Base-by-base conservation (phyloP, 345 rosid species). In the Brassica carinata region DNA sequence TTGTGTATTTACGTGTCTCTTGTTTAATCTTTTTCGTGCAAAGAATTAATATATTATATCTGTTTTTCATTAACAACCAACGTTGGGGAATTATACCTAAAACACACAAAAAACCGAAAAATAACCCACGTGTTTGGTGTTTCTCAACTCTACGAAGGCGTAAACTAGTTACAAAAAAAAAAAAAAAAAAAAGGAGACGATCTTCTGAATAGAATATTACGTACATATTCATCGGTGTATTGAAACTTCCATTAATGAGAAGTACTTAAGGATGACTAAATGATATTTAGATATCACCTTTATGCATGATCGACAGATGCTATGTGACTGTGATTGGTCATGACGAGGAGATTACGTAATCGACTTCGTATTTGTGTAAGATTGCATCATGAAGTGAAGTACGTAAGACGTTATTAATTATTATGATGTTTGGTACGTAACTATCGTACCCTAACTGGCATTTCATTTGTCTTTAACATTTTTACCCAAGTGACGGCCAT, bases 381-480 rank as follows among this genome's bases (percentile, higher is more conserved):
- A 33, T 76, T 71, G 77, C 79, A 74, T 70, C 84, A 81, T 15
- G 14, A 55, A 63, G 34, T 15, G 45, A 63, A 69, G 72, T 75
- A 80, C 83, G 38, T 80, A 63, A 69, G 69, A 63, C 67, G 64
- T 81, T 75, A 75, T 74, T 63, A 69, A 34, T 64, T 64, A 80
- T 69, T 62, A 79, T 74, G 58, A 79, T 74, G 65, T 61, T 73
- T 45, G 55, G 78, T 73, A 65, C 77, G 72, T 78, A 53, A 53
- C 82, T 61, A n/a, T 48, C 61, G 83, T 79, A 79, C 83, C 43
- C 64, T 79, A 72, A 73, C 73, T 72, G 82, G 38, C 53, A 72
- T 79, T 66, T 30, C 14, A 72, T 72, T 57, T 79, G 67, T 65
- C 51, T 79, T 64, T 57, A 29, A 72, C 77, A 72, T 45, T 65